phyloP scores from a whole-genome alignment of 2,329 filamentous ascomycete genomes.

The Peltaster fructicola region DNA sequence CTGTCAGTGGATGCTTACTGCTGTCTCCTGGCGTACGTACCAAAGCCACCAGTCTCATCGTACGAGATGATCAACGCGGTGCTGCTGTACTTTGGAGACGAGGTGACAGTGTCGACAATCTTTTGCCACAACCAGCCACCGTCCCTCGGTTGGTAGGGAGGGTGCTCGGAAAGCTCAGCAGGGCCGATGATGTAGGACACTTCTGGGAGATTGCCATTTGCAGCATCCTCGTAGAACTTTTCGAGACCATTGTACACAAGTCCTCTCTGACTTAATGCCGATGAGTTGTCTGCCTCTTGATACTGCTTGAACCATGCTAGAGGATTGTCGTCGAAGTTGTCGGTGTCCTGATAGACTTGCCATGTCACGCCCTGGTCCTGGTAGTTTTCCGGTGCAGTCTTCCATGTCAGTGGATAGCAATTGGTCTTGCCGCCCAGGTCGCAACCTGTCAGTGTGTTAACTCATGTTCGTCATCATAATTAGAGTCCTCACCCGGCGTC shows the following conservation, averaged over 20 bases:
- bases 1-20: too few relatives aligned
- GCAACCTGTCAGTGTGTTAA: slow-evolving; percentile 36
- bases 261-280: slow-evolving; percentile 28
- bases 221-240: slow-evolving; percentile 33
- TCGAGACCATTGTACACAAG: slow-evolving; percentile 31
- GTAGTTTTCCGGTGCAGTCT: slow-evolving; percentile 30
- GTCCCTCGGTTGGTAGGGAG: slow-evolving; percentile 35
- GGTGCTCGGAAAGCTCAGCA: slow-evolving; percentile 35
- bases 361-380: slow-evolving; percentile 29
- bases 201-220: slow-evolving; percentile 33
- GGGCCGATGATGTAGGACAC: slow-evolving; percentile 35
- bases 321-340: slow-evolving; percentile 37
- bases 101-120: slow-evolving; percentile 33
- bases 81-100: slow-evolving; percentile 31
- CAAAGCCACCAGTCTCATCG: slow-evolving; percentile 38
- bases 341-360: slow-evolving; percentile 32
- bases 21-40: too few relatives aligned
- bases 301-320: slow-evolving; percentile 37
- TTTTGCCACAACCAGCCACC: slow-evolving; percentile 38
- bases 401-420: slow-evolving; percentile 38
- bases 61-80: slow-evolving; percentile 34
- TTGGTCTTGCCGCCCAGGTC: slow-evolving; percentile 24
- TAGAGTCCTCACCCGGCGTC: slow-evolving; percentile 32
- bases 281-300: slow-evolving; percentile 26
- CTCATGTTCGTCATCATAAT: slow-evolving; percentile 28